phyloP scores from a whole-genome alignment of 768 basidiomycete species.

The Brasilioporus rufonigricans region DNA sequence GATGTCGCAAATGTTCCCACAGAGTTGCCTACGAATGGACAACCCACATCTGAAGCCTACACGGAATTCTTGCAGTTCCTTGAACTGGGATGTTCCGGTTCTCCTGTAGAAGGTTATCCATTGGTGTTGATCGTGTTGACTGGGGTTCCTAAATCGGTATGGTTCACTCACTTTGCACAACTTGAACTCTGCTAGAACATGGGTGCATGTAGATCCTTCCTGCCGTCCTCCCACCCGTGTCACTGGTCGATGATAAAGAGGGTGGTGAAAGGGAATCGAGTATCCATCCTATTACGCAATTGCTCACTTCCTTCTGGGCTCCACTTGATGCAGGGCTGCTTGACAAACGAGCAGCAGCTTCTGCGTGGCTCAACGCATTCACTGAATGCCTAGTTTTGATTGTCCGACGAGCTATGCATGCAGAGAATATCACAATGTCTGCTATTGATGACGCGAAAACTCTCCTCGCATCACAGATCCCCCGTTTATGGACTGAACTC shows the following conservation, averaged over 20 bases:
- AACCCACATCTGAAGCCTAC: slow-evolving; percentile 47
- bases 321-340: slow-evolving; percentile 52
- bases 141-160: slow-evolving; percentile 69
- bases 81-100: slow-evolving; percentile 72
- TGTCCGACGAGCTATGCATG: slow-evolving; percentile 28
- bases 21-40: background rate
- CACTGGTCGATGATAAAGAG: background rate
- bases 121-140: slow-evolving; percentile 77
- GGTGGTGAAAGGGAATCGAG: background rate
- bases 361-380: slow-evolving; percentile 66
- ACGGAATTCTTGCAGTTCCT: slow-evolving; percentile 78
- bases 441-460: slow-evolving; percentile 4
- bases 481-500: slow-evolving; percentile 49
- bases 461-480: slow-evolving; percentile 47
- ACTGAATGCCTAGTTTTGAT: slow-evolving; percentile 71
- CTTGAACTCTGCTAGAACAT: background rate
- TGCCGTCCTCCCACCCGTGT: slow-evolving; percentile 10
- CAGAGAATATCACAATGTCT: slow-evolving; percentile 1
- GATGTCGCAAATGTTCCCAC: slow-evolving; percentile 29
- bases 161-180: slow-evolving; percentile 18
- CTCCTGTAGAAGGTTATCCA: slow-evolving; percentile 79
- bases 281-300: slow-evolving; percentile 38
- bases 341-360: slow-evolving; percentile 24
- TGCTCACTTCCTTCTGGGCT: slow-evolving; percentile 82
- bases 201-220: slow-evolving; percentile 20